Evolutionary conservation across 116 monocot species (phyloP).

Genomic region (Iris pallida): DNA sequence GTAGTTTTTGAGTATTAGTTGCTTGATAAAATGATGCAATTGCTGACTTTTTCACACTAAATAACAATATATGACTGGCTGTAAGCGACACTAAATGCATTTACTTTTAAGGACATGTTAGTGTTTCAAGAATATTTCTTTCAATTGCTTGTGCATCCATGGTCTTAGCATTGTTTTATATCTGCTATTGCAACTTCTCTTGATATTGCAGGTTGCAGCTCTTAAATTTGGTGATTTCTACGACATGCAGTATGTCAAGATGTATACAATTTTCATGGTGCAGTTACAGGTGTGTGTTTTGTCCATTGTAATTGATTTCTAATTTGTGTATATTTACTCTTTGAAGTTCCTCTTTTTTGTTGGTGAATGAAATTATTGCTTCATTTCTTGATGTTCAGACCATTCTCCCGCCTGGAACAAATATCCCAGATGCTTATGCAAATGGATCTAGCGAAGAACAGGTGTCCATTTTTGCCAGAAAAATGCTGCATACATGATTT

Average conservation of each 20-base stretch:
- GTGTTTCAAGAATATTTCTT: too few species aligned
- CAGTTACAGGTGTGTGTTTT: constrained; percentile 64
- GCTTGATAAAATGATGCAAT: too few species aligned
- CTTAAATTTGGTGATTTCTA: constrained; percentile 96
- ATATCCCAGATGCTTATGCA: constrained; percentile 91
- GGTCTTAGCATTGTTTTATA: background rate
- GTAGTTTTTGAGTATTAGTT: background rate
- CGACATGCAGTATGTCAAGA: constrained; percentile 78
- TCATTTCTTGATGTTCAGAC: constrained; percentile 27
- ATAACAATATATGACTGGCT: too few species aligned
- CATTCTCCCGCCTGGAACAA: constrained; percentile 81
- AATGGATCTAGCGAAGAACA: constrained; percentile 96
- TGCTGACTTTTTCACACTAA: too few species aligned
- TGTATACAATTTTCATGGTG: constrained; percentile 90
- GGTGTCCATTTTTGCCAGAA: constrained; percentile 28
- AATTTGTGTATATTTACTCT: background rate
- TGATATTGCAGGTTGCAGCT: constrained; percentile 62
- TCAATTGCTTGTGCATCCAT: background rate
- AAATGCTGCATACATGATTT: background rate
- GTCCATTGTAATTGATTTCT: background rate
- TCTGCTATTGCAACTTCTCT: background rate
- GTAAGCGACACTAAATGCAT: too few species aligned
- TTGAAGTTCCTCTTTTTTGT: background rate
- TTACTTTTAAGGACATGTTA: too few species aligned
- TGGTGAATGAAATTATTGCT: background rate